These are phyloP conservation scores for Ampelomyces quisqualis DNA, from an alignment of 2,329 filamentous ascomycete species.

Conservation along the genomic window DNA sequence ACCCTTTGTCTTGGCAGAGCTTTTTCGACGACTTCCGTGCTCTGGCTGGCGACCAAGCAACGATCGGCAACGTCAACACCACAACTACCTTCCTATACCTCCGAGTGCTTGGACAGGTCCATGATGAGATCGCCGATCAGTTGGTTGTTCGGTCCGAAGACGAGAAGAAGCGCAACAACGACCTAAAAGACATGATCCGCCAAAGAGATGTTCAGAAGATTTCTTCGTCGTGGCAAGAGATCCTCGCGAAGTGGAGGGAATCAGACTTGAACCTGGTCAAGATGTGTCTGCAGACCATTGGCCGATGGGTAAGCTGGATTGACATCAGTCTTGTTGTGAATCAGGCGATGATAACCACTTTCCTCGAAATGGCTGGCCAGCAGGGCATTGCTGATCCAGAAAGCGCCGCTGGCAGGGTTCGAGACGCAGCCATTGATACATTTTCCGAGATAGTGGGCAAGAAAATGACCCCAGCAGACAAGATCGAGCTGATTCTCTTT, in stretches of 20 bases:
- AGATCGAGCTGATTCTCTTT: slow-evolving; percentile 90
- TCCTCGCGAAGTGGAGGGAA: slow-evolving; percentile 74
- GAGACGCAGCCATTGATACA: slow-evolving; percentile 89
- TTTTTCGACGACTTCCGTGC: slow-evolving; percentile 90
- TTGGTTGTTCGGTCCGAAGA: slow-evolving; percentile 74
- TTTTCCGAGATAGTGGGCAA: slow-evolving; percentile 95
- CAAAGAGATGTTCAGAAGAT: slow-evolving; percentile 86
- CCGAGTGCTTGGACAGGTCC: slow-evolving; percentile 81
- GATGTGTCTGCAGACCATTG: slow-evolving; percentile 86
- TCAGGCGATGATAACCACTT: slow-evolving; percentile 70
- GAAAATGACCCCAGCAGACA: slow-evolving; percentile 94
- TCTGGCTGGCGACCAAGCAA: slow-evolving; percentile 65
- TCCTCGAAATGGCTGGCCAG: slow-evolving; percentile 84
- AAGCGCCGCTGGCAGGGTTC: slow-evolving; percentile 69
- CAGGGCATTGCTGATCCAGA: slow-evolving; percentile 59
- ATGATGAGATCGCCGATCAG: slow-evolving; percentile 96
- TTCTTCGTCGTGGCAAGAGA: slow-evolving; percentile 85
- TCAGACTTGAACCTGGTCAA: slow-evolving; percentile 72
- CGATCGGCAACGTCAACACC: slow-evolving; percentile 64
- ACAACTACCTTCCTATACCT: slow-evolving; percentile 83
- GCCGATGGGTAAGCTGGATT: slow-evolving; percentile 98
- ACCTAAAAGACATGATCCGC: slow-evolving; percentile 87
- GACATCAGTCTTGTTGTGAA: slow-evolving; percentile 94
- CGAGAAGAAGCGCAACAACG: slow-evolving; percentile 81
- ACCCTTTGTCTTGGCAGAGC: slow-evolving; percentile 79